These are phyloP conservation scores for Tricholoma bakamatsutake DNA, from an alignment of 768 basidiomycete species.

Conservation along the genomic window DNA sequence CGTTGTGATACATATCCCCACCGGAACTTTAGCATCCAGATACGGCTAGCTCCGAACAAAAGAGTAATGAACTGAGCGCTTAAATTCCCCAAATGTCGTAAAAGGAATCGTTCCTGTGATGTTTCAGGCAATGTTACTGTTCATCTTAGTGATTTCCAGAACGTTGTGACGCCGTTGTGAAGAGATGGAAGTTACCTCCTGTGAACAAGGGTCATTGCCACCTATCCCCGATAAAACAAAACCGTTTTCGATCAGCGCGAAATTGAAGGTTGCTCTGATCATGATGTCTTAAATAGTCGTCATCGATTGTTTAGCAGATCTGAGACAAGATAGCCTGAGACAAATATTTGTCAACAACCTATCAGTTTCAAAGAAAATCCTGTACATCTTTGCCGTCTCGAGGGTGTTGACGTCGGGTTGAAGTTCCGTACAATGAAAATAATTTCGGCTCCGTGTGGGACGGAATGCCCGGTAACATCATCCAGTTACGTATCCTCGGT, in stretches of 20 bases:
- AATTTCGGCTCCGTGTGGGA: neutral
- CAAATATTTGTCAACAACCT: neutral
- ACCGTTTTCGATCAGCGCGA: neutral
- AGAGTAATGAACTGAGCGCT: slow-evolving; percentile 28
- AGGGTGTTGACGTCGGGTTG: neutral
- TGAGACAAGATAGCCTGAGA: slow-evolving; percentile 3
- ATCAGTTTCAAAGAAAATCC: neutral
- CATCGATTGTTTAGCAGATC: slow-evolving; percentile 4
- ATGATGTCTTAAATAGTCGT: slow-evolving; percentile 10
- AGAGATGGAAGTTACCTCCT: slow-evolving; percentile 4
- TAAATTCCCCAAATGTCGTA: slow-evolving; percentile 29
- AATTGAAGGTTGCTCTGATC: neutral
- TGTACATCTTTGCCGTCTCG: neutral
- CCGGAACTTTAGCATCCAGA: slow-evolving; percentile 45
- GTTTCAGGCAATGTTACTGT: slow-evolving; percentile 26
- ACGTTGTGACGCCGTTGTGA: slow-evolving; percentile 24
- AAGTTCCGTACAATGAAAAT: neutral
- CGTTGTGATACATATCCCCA: slow-evolving; percentile 28
- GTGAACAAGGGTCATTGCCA: slow-evolving; percentile 7
- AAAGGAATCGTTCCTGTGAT: slow-evolving; percentile 25
- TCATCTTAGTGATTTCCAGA: slow-evolving; percentile 26
- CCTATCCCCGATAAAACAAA: neutral
- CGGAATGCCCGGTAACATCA: neutral
- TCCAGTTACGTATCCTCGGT: neutral
- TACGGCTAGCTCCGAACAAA: slow-evolving; percentile 45